Percentiles rank a stretch among this genome's conserved stretches.
These are phyloP conservation scores for Penicillium nucicola DNA, from an alignment of 495 filamentous ascomycete species.

Conservation along the genomic window DNA sequence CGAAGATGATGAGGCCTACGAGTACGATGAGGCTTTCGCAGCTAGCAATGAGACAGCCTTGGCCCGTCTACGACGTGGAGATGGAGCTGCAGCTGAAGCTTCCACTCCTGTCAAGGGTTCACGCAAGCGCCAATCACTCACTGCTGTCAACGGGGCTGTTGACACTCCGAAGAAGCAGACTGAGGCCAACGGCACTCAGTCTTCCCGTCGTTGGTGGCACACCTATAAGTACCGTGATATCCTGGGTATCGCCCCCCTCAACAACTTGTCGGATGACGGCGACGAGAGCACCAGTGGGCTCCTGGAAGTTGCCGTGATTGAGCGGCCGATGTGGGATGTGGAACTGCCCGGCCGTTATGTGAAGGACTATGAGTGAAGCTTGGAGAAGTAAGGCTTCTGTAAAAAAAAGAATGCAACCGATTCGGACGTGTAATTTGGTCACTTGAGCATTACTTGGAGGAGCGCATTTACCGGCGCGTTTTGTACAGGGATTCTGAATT, in stretches of 20 bases:
- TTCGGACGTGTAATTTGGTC: conserved; percentile 12
- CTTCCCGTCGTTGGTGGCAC: conserved; percentile 58
- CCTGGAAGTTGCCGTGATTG: conserved; percentile 81
- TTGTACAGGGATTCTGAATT: conserved; percentile 18
- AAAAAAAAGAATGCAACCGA: conserved; percentile 6
- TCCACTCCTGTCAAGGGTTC: conserved; percentile 28
- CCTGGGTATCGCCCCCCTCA: conserved; percentile 77
- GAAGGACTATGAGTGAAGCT: conserved; percentile 58
- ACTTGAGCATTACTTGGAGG: conserved; percentile 16
- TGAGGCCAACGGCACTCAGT: conserved; percentile 17
- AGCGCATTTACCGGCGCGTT: conserved; percentile 22
- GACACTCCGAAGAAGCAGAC: conserved; percentile 30
- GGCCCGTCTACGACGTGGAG: conserved; percentile 34
- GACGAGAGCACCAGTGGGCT: conserved; percentile 23
- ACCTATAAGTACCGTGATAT: conserved; percentile 91
- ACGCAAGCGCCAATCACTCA: conserved; percentile 11
- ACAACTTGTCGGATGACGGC: conserved; percentile 21
- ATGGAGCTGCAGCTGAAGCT: conserved; percentile 33
- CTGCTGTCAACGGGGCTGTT: conserved; percentile 11
- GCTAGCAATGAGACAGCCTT: conserved; percentile 29
- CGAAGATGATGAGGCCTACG: conserved; percentile 45
- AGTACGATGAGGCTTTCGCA: conserved; percentile 35
- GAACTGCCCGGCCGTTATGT: conserved; percentile 73
- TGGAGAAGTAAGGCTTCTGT: not conserved
- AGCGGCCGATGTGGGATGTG: conserved; percentile 81